Conservation (phyloP, 2,329 filamentous ascomycete species). For the Alternaria arborescens region DNA sequence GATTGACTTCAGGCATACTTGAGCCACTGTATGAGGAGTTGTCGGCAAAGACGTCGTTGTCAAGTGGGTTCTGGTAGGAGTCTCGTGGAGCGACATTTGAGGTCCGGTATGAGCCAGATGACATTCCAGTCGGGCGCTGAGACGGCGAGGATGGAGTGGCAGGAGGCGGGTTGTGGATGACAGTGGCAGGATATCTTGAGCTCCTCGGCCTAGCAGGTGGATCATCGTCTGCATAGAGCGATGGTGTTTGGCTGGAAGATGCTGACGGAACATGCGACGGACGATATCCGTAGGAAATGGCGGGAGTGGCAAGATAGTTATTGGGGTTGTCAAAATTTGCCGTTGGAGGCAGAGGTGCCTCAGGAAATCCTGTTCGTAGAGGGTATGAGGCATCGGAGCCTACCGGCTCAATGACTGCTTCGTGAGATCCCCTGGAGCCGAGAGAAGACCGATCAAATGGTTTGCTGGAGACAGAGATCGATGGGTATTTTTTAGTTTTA, state of each 20-base stretch:
- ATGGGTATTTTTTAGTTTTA: constrained; percentile 36
- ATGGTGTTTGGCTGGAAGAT: constrained; percentile 41
- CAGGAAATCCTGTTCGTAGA: constrained; percentile 45
- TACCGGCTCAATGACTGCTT: constrained; percentile 38
- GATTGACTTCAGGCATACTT: constrained; percentile 31
- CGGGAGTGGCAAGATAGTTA: constrained; percentile 32
- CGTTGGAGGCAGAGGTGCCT: constrained; percentile 32
- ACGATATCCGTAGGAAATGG: constrained; percentile 31
- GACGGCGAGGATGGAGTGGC: constrained; percentile 29
- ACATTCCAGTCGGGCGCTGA: constrained; percentile 18
- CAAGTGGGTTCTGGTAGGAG: constrained; percentile 22
- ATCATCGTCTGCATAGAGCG: constrained; percentile 42
- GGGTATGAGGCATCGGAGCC: constrained; percentile 44
- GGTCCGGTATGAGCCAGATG: constrained; percentile 32
- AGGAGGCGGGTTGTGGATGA: constrained; percentile 40
- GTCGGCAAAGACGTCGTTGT: constrained; percentile 34
- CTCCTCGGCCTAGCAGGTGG: constrained; percentile 32
- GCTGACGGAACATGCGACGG: constrained; percentile 40
- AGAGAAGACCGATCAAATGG: constrained; percentile 40
- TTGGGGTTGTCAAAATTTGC: constrained; percentile 24
- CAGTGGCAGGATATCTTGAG: constrained; percentile 32
- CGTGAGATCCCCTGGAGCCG: constrained; percentile 34
- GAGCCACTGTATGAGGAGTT: constrained; percentile 32
- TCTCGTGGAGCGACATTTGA: constrained; percentile 32
- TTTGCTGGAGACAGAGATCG: constrained; percentile 25